Base-by-base conservation (phyloP, 805 yeast genomes). In the Nakazawaea sp. region DNA sequence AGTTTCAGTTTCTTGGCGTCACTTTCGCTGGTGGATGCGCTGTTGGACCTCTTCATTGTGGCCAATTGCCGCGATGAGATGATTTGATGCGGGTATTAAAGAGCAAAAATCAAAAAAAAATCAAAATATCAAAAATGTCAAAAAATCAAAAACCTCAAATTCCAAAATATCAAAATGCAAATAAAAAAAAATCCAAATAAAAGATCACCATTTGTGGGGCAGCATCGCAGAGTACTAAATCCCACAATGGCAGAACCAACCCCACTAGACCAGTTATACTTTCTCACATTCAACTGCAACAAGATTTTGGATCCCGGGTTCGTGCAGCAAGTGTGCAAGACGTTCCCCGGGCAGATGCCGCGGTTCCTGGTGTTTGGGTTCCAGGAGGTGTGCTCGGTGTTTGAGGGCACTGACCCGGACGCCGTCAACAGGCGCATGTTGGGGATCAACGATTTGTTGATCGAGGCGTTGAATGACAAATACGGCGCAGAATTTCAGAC, bases 311-410 rank as follows among this genome's bases (percentile, higher is more conserved):
- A 39, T 18, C 12, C 17, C 13, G 42, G 35, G 21, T 29, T 34
- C n/a, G 28, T 31, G 8, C 17, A 30, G 15, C 10, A 34, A 20
- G 15, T 27, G 10, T 5, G 18, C 4, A 18, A 27, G 19, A 39
- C 35, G 8, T 27, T 30, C 9, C 42, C 42, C 4, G 11, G 30
- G 17, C 25, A 49, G 4, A 50, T 59, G 23, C 70, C 74, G 0
- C 64, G 69, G 35, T 38, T 80, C 5, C 68, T 70, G 36, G 81
- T 70, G 1, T 75, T 80, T 53, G 87, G 81, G 3, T 72, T 81
- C 43, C 81, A 82, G 52, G 92, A 82, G 51, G 46, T 81, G 9
- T 67, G 79, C 34, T 53, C 77, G 2, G 57, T 77, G 1, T 49
- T 78, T 45, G 78, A 78, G 40, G 78, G 80, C 2, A 62, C 77